Evolutionary conservation across 192 early-diverging fungal species (phyloP).

Genomic region (Podila epicladia): DNA sequence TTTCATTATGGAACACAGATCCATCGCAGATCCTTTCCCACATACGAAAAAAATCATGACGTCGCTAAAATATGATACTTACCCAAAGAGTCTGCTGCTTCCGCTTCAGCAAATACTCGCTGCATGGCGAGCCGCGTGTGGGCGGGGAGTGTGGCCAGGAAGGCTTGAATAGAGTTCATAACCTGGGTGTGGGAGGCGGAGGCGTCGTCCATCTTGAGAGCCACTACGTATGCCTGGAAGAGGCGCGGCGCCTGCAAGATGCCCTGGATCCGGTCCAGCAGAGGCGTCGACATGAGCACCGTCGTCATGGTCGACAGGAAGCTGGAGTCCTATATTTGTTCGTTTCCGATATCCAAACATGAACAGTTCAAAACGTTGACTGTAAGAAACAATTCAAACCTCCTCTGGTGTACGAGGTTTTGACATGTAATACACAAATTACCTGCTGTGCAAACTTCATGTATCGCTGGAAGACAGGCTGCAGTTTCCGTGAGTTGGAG

Average conservation of each 20-base stretch:
- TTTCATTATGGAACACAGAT: no score
- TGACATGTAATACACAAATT: neutral
- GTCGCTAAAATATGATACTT: neutral
- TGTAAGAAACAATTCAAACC: neutral
- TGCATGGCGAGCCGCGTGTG: conserved; percentile 36
- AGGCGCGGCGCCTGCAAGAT: conserved; percentile 17
- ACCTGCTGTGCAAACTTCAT: conserved; percentile 44
- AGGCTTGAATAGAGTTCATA: conserved; percentile 49
- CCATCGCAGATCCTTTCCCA: neutral
- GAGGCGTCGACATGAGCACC: conserved; percentile 37
- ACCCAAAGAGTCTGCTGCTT: conserved; percentile 52
- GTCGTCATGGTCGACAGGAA: conserved; percentile 40
- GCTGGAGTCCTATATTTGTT: conserved; percentile 18
- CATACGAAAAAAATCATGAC: neutral
- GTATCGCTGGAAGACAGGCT: conserved; percentile 52
- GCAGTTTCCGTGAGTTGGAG: conserved; percentile 31
- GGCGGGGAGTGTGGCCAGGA: conserved; percentile 39
- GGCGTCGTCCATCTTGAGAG: conserved; percentile 52
- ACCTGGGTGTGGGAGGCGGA: conserved; percentile 55
- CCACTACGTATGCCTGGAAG: conserved; percentile 44
- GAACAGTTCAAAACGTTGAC: no score
- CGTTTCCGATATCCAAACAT: neutral
- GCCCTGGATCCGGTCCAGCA: conserved; percentile 36
- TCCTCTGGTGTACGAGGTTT: no score
- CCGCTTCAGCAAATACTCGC: conserved; percentile 54